Conservation (phyloP, 805 yeast species). For the Zygosaccharomyces gambellarensis region DNA sequence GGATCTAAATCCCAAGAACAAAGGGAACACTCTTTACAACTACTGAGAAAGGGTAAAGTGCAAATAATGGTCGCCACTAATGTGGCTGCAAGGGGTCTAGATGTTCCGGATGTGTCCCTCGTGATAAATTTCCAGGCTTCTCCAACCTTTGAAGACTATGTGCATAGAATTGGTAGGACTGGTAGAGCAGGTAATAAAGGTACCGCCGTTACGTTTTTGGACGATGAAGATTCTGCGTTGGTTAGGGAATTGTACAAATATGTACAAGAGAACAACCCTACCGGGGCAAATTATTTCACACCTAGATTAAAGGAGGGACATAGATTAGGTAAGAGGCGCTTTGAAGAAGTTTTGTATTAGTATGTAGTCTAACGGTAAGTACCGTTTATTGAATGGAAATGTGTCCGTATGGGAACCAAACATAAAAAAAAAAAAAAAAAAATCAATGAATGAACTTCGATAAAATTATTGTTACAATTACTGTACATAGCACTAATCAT, state of each 20-base stretch:
- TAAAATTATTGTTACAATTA: neutral
- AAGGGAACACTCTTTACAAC: conserved; percentile 70
- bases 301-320: conserved; percentile 13
- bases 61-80: conserved; percentile 84
- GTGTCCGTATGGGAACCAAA: neutral
- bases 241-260: conserved; percentile 39
- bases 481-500: neutral
- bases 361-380: neutral
- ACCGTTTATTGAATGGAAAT: neutral
- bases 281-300: conserved; percentile 18
- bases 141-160: conserved; percentile 69
- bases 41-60: conserved; percentile 50
- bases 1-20: conserved; percentile 84
- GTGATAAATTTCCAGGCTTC: conserved; percentile 88
- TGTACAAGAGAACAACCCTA: conserved; percentile 36
- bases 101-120: conserved; percentile 77
- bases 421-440: neutral
- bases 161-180: conserved; percentile 93
- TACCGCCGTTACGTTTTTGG: conserved; percentile 66
- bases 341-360: conserved; percentile 16
- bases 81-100: conserved; percentile 94
- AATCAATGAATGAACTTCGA: neutral
- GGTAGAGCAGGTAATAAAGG: conserved; percentile 91
- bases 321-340: conserved; percentile 13
- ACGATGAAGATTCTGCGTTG: conserved; percentile 49